Conservation (phyloP, 768 basidiomycete genomes). For the Tephrocybe sp. region DNA sequence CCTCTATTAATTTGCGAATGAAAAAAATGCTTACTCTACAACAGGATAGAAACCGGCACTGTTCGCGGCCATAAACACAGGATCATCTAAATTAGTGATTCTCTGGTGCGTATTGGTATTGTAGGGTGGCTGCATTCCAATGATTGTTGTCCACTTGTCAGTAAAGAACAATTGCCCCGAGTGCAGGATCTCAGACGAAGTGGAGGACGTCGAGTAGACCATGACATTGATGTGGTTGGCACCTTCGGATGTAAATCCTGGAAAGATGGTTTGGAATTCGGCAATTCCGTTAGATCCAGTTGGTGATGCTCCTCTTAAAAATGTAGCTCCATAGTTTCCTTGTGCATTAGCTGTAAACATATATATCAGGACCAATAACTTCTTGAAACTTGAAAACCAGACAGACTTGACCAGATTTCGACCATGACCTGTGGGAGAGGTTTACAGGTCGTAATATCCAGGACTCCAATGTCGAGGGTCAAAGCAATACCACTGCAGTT, state of each 20-base stretch:
- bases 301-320: slow-evolving; percentile 33
- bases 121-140: slow-evolving; percentile 28
- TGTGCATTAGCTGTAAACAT: slow-evolving; percentile 29
- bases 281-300: slow-evolving; percentile 35
- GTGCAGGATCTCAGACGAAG: slow-evolving; percentile 26
- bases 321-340: slow-evolving; percentile 30
- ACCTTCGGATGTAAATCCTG: slow-evolving; percentile 31
- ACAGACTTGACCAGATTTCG: slow-evolving; percentile 23
- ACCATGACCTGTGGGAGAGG: slow-evolving; percentile 36
- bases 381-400: too few species aligned
- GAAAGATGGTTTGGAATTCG: slow-evolving; percentile 36
- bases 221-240: slow-evolving; percentile 37
- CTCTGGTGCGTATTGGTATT: slow-evolving; percentile 26
- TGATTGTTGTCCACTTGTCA: slow-evolving; percentile 31
- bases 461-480: slow-evolving; percentile 36
- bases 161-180: slow-evolving; percentile 40
- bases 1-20: too few species aligned
- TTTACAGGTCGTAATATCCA: slow-evolving; percentile 36
- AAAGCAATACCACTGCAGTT: slow-evolving; percentile 32
- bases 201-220: slow-evolving; percentile 28
- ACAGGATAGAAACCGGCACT: slow-evolving; percentile 26
- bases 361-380: neutral
- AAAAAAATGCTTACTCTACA: slow-evolving; percentile 21
- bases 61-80: slow-evolving; percentile 23
- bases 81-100: slow-evolving; percentile 29